A percentile compares a stretch with the other conserved stretches of the same genome.
Conservation (phyloP, 495 filamentous ascomycete species). For the Xylaria curta region DNA sequence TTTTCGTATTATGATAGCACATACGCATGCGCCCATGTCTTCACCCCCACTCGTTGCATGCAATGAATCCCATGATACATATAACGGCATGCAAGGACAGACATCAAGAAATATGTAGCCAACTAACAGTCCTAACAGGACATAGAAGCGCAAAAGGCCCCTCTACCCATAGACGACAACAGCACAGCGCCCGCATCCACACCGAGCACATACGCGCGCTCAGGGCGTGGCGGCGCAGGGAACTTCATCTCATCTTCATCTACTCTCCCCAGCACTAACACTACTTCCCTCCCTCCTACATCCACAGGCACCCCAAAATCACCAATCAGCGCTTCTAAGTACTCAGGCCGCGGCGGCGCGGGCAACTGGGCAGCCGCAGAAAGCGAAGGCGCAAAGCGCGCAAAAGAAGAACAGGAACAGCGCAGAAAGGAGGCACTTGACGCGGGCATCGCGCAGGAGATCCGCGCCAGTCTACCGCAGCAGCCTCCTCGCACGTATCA, state of each 20-base stretch:
- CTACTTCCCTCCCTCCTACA: constrained; percentile 15
- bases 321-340: neutral
- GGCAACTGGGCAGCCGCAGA: constrained; percentile 59
- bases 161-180: constrained; percentile 25
- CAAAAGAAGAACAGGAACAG: constrained; percentile 37
- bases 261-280: constrained; percentile 32
- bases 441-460: constrained; percentile 35
- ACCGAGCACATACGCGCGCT: constrained; percentile 52
- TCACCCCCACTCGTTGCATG: too few species aligned
- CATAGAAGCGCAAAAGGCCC: constrained; percentile 50
- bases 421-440: constrained; percentile 38
- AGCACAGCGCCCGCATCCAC: constrained; percentile 27
- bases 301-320: neutral
- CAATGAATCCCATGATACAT: neutral
- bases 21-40: too few species aligned
- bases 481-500: constrained; percentile 37
- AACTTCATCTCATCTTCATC: constrained; percentile 55
- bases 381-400: constrained; percentile 43
- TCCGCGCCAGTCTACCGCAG: constrained; percentile 36
- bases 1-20: too few species aligned
- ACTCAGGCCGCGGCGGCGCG: constrained; percentile 62
- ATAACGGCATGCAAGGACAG: too few species aligned
- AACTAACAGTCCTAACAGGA: constrained; percentile 37
- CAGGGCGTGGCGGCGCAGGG: constrained; percentile 66
- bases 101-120: too few species aligned